Evolutionary conservation across 2,329 filamentous ascomycete species (phyloP).

Genomic region (Diaporthe sp.): DNA sequence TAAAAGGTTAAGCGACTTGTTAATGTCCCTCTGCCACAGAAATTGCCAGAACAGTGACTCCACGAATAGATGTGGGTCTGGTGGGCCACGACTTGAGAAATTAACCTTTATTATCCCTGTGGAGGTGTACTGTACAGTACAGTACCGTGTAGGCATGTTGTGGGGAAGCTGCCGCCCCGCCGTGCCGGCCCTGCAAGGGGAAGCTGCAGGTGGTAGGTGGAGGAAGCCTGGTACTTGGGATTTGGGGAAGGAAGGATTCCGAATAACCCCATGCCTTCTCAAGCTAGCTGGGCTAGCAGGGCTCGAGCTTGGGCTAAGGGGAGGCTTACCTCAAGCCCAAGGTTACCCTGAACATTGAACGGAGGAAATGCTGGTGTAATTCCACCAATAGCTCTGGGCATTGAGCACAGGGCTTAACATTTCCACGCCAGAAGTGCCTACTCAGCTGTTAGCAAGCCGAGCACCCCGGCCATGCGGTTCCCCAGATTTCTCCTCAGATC

Average conservation of each 20-base stretch:
- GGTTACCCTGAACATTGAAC: conserved; percentile 6
- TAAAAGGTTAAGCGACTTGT: too few species aligned
- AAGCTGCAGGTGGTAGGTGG: background rate
- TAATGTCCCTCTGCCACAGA: too few species aligned
- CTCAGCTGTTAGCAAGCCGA: background rate
- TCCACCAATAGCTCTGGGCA: conserved; percentile 10
- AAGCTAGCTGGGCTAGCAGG: background rate
- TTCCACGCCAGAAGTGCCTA: background rate
- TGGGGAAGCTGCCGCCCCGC: background rate
- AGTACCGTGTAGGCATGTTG: background rate
- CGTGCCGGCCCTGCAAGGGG: background rate
- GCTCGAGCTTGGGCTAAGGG: too few species aligned
- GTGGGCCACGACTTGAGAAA: too few species aligned
- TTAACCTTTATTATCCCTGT: too few species aligned
- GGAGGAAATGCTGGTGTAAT: conserved; percentile 14
- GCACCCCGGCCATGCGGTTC: background rate
- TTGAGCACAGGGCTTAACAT: background rate
- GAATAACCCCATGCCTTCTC: conserved; percentile 8
- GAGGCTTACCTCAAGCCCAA: background rate
- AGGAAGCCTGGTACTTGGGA: too few species aligned
- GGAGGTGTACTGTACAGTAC: too few species aligned
- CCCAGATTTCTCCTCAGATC: conserved; percentile 20
- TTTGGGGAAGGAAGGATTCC: conserved; percentile 23
- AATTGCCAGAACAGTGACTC: too few species aligned
- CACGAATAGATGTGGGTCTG: too few species aligned